phyloP scores from a whole-genome alignment of 768 basidiomycete genomes.

The Termitomyces sp. region DNA sequence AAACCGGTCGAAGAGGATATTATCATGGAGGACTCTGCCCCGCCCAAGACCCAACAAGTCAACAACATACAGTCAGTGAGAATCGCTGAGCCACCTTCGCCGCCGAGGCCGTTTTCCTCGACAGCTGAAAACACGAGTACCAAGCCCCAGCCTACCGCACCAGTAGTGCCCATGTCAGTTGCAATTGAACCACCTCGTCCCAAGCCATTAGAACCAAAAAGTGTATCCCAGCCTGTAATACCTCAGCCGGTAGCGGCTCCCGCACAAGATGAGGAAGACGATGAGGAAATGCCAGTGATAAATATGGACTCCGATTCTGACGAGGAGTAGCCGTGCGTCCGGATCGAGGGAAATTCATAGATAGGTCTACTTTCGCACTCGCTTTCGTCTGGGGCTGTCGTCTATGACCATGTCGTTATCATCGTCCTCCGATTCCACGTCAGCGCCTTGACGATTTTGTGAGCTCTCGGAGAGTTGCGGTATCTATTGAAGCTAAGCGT shows the following conservation, averaged over 20 bases:
- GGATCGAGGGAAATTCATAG: background rate
- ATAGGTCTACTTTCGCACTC: slow-evolving; percentile 27
- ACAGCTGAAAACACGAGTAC: background rate
- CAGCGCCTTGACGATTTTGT: slow-evolving; percentile 8
- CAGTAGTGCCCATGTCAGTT: background rate
- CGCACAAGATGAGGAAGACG: slow-evolving; percentile 41
- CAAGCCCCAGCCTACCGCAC: background rate
- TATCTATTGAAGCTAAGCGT: slow-evolving; percentile 12
- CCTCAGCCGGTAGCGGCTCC: background rate
- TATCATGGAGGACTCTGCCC: slow-evolving; percentile 23
- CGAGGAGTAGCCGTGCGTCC: slow-evolving; percentile 30
- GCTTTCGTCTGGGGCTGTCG: slow-evolving; percentile 31
- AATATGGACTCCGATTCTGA: slow-evolving; percentile 83
- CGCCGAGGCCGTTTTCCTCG: background rate
- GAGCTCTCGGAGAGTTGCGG: slow-evolving; percentile 6
- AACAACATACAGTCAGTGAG: background rate
- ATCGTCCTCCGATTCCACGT: slow-evolving; percentile 35
- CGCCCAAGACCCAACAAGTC: slow-evolving; percentile 2
- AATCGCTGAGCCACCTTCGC: background rate
- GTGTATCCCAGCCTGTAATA: background rate
- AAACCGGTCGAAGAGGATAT: slow-evolving; percentile 23
- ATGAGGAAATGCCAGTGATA: slow-evolving; percentile 70
- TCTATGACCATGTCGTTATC: slow-evolving; percentile 28
- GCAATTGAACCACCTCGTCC: slow-evolving; percentile 2
- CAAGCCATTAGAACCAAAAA: slow-evolving; percentile 4